These are phyloP conservation scores for Draba incana DNA, from an alignment of 345 rosid species.

Conservation along the genomic window DNA sequence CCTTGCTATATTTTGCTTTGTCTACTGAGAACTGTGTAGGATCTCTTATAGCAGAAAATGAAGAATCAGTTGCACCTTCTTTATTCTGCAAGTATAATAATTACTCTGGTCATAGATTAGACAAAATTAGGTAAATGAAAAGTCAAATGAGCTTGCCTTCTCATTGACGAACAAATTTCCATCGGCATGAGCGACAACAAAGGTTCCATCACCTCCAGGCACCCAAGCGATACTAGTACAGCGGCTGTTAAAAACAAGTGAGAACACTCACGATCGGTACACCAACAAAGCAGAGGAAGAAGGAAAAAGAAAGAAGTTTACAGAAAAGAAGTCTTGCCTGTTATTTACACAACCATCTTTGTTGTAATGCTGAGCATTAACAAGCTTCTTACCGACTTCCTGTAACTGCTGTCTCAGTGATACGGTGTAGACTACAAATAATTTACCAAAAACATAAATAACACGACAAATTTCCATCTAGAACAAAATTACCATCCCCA, in stretches of 20 bases:
- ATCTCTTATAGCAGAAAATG: constrained; percentile 90
- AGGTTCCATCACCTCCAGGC: constrained; percentile 95
- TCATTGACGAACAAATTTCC: constrained; percentile 94
- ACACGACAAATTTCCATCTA: constrained; percentile 21
- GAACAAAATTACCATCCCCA: constrained; percentile 77
- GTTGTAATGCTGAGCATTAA: constrained; percentile 91
- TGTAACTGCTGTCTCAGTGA: constrained; percentile 97
- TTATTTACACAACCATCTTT: constrained; percentile 91
- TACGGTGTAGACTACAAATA: constrained; percentile 85
- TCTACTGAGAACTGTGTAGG: constrained; percentile 86
- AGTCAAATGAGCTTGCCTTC: constrained; percentile 72
- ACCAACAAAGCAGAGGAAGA: neutral
- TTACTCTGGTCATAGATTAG: constrained; percentile 8
- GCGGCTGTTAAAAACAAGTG: constrained; percentile 56
- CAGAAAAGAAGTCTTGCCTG: constrained; percentile 56
- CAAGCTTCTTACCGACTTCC: constrained; percentile 93
- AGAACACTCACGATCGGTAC: neutral
- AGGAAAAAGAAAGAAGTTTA: neutral
- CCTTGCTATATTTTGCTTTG: constrained; percentile 94
- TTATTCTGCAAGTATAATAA: constrained; percentile 57
- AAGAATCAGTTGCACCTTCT: constrained; percentile 92
- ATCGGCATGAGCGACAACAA: constrained; percentile 96
- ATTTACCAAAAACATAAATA: constrained; percentile 41
- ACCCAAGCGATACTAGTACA: constrained; percentile 94
- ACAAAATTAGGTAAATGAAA: constrained; percentile 13